A percentile compares a stretch with the other conserved stretches of the same genome.
phyloP scores from a whole-genome alignment of 352 stramenopile species.

The Globisporangium polare region DNA sequence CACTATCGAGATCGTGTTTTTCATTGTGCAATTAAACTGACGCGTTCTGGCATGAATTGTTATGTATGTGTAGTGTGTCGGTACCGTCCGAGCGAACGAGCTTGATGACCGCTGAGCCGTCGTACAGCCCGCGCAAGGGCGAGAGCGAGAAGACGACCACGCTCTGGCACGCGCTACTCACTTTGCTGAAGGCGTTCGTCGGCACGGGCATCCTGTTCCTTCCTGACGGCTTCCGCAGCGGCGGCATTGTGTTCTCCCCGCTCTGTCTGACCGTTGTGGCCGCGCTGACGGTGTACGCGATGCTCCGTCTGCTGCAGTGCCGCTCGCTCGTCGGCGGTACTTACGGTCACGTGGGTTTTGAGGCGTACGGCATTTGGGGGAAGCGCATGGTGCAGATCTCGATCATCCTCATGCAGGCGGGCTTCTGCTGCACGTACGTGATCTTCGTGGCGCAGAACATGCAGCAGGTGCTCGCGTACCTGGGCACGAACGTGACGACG shows the following conservation, averaged over 20 bases:
- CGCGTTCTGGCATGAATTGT: background rate
- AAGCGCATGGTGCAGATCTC: slow-evolving; percentile 74
- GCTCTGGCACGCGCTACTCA: slow-evolving; percentile 73
- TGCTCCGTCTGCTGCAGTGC: slow-evolving; percentile 74
- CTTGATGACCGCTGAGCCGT: slow-evolving; percentile 23
- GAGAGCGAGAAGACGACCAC: slow-evolving; percentile 67
- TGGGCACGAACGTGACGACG: slow-evolving; percentile 32
- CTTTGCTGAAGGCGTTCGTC: slow-evolving; percentile 79
- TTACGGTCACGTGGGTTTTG: slow-evolving; percentile 69
- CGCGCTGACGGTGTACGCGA: slow-evolving; percentile 65
- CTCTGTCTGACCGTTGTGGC: slow-evolving; percentile 61
- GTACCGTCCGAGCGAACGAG: slow-evolving; percentile 30
- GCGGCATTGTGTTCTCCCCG: slow-evolving; percentile 70
- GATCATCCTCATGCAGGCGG: slow-evolving; percentile 81
- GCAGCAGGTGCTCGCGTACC: slow-evolving; percentile 59
- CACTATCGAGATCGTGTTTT: background rate
- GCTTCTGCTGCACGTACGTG: slow-evolving; percentile 83
- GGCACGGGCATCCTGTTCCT: slow-evolving; percentile 79
- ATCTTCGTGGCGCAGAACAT: slow-evolving; percentile 85
- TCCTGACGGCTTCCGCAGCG: slow-evolving; percentile 67
- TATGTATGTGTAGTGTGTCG: slow-evolving; percentile 15
- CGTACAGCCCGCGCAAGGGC: slow-evolving; percentile 24
- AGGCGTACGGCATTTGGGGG: slow-evolving; percentile 64
- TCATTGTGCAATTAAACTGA: background rate
- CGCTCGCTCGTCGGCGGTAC: slow-evolving; percentile 64